Evolutionary conservation across 768 basidiomycete species (phyloP).

Genomic region (Tricholoma bakamatsutake): DNA sequence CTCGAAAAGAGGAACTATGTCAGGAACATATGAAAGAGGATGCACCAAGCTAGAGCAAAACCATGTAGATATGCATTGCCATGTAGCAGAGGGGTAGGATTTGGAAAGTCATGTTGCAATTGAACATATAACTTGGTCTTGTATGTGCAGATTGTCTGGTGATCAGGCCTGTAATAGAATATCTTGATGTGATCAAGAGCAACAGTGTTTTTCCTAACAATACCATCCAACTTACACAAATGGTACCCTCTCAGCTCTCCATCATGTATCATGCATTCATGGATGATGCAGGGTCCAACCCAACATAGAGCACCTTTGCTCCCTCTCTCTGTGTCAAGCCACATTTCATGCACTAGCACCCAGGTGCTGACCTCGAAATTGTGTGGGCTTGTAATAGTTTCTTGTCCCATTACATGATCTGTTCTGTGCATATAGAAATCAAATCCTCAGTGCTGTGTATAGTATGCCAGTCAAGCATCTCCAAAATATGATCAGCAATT

Average conservation of each 20-base stretch:
- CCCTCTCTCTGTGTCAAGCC: slow-evolving; percentile 23
- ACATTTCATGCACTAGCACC: slow-evolving; percentile 25
- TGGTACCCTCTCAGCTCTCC: background rate
- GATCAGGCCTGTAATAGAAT: slow-evolving; percentile 5
- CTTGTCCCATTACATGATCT: too few relatives aligned
- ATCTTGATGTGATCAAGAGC: slow-evolving; percentile 10
- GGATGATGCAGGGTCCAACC: slow-evolving; percentile 24
- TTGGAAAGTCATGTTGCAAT: background rate
- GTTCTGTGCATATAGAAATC: too few relatives aligned
- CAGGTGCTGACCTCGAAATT: slow-evolving; percentile 25
- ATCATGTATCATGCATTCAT: background rate
- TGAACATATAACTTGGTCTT: background rate
- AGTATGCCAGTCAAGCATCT: too few relatives aligned
- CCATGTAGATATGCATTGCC: background rate
- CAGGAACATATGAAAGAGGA: background rate
- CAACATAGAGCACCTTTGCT: slow-evolving; percentile 22
- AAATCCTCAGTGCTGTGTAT: too few relatives aligned
- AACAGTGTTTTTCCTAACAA: slow-evolving; percentile 6
- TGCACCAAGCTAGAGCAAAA: background rate
- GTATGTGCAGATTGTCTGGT: slow-evolving; percentile 13
- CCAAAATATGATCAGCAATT: too few relatives aligned
- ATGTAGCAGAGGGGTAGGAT: background rate
- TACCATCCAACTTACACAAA: background rate
- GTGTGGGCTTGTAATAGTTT: too few relatives aligned
- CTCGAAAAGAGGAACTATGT: background rate